Percentiles rank a stretch among this genome's conserved stretches.
These are phyloP conservation scores for Chaetomium strumarium DNA, from an alignment of 2,329 filamentous ascomycete genomes.

Conservation along the genomic window DNA sequence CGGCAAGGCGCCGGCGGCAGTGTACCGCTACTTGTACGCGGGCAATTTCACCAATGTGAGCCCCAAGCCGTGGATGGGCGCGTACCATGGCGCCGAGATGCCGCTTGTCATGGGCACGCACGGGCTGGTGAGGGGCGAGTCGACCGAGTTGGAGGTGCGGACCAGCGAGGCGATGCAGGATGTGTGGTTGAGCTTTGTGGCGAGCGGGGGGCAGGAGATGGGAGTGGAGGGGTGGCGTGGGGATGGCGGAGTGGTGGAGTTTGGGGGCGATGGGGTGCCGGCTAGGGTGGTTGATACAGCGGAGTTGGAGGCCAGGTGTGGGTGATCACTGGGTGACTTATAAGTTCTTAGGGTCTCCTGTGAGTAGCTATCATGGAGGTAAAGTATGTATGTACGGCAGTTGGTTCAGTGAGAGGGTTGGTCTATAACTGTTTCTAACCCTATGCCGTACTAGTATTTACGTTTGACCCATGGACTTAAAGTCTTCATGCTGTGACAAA, in stretches of 20 bases:
- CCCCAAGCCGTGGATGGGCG: constrained; percentile 25
- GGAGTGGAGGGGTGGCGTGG: neutral
- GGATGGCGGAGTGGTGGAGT: neutral
- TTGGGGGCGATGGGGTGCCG: neutral
- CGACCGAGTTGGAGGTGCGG: constrained; percentile 14
- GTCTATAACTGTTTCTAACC: too few relatives aligned
- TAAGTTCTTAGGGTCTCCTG: too few relatives aligned
- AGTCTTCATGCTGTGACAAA: too few relatives aligned
- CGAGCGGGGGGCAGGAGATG: neutral
- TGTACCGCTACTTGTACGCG: constrained; percentile 27
- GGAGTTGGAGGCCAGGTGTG: neutral
- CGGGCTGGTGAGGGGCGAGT: constrained; percentile 19
- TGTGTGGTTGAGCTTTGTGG: constrained; percentile 11
- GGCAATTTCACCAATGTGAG: constrained; percentile 29
- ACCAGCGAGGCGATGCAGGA: constrained; percentile 23
- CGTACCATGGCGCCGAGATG: constrained; percentile 30
- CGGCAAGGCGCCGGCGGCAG: constrained; percentile 12
- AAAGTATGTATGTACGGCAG: too few relatives aligned
- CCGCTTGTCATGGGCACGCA: constrained; percentile 32
- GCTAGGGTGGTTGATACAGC: neutral
- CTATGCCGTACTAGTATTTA: too few relatives aligned
- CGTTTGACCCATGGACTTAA: too few relatives aligned
- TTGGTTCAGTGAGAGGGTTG: too few relatives aligned
- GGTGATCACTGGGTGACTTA: too few relatives aligned
- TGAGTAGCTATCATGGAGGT: too few relatives aligned